These are phyloP conservation scores for Yamadazyma aaseri DNA, from an alignment of 1,139 yeast species.

Conservation along the genomic window DNA sequence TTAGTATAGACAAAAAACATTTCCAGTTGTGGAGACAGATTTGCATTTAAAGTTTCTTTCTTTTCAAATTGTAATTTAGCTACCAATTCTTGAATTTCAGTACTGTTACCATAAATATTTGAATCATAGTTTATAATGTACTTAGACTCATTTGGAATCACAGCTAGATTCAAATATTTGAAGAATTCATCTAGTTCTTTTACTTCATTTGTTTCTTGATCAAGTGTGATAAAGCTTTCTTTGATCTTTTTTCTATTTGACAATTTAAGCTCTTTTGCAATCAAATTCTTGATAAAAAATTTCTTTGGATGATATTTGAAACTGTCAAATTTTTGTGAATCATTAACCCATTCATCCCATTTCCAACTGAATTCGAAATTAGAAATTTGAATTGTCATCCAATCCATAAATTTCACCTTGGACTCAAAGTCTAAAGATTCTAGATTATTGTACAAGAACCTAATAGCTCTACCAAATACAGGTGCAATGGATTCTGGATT, in stretches of 20 bases:
- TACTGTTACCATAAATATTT: conserved; percentile 35
- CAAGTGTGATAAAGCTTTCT: conserved; percentile 64
- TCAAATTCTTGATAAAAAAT: conserved; percentile 73
- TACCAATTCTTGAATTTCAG: conserved; percentile 26
- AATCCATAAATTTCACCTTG: conserved; percentile 71
- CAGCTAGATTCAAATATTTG: conserved; percentile 53
- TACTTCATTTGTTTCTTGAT: conserved; percentile 24
- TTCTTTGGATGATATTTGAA: conserved; percentile 67
- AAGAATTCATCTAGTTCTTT: conserved; percentile 55
- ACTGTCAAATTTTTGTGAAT: conserved; percentile 36
- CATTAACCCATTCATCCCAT: conserved; percentile 91
- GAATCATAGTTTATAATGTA: conserved; percentile 35
- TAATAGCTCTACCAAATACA: conserved; percentile 89
- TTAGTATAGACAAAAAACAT: conserved; percentile 38
- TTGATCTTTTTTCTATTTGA: conserved; percentile 68
- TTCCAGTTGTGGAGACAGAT: conserved; percentile 41
- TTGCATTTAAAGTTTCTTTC: conserved; percentile 26
- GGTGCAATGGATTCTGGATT: conserved; percentile 94
- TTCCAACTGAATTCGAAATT: conserved; percentile 97
- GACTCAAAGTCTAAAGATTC: conserved; percentile 74
- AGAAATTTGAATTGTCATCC: conserved; percentile 93
- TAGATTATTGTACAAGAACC: conserved; percentile 73
- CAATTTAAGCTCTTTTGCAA: conserved; percentile 79
- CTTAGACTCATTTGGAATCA: conserved; percentile 28
- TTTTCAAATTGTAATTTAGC: conserved; percentile 31